Percentiles rank a stretch among this genome's conserved stretches.
These are phyloP conservation scores for Lachnellula occidentalis DNA, from an alignment of 2,329 filamentous ascomycete species.

Conservation along the genomic window DNA sequence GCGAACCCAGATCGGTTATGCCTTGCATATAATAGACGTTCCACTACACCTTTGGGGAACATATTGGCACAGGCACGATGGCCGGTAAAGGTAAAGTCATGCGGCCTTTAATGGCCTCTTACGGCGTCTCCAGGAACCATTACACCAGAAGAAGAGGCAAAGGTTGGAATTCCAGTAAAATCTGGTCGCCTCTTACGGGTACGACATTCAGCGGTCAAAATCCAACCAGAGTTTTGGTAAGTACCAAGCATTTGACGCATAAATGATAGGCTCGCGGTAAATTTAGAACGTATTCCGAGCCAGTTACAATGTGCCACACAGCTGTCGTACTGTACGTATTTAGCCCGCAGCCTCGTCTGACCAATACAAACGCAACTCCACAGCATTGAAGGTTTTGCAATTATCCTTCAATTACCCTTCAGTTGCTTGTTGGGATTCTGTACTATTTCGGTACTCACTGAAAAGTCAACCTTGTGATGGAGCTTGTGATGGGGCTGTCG, in stretches of 20 bases:
- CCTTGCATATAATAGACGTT: background rate
- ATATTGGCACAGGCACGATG: background rate
- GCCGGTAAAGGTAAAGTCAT: background rate
- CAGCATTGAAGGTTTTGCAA: background rate
- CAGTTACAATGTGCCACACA: constrained; percentile 10
- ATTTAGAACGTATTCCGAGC: constrained; percentile 7
- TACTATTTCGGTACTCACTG: background rate
- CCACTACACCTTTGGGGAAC: constrained; percentile 6
- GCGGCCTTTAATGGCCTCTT: background rate
- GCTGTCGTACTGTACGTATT: background rate
- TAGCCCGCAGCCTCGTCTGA: constrained; percentile 9
- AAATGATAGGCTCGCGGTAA: constrained; percentile 12
- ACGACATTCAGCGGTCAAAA: background rate
- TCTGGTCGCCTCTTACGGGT: constrained; percentile 1
- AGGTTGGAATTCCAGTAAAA: background rate
- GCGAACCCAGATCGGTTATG: background rate
- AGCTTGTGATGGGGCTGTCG: too few relatives aligned
- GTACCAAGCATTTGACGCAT: background rate
- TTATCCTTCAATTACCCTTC: background rate
- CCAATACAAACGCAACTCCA: background rate
- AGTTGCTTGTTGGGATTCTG: background rate
- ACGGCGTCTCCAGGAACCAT: constrained; percentile 1
- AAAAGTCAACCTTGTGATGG: too few relatives aligned
- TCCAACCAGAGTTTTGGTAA: background rate
- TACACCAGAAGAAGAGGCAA: constrained; percentile 8